phyloP scores from a whole-genome alignment of 805 yeast species.

The Ogataea glucozyma region DNA sequence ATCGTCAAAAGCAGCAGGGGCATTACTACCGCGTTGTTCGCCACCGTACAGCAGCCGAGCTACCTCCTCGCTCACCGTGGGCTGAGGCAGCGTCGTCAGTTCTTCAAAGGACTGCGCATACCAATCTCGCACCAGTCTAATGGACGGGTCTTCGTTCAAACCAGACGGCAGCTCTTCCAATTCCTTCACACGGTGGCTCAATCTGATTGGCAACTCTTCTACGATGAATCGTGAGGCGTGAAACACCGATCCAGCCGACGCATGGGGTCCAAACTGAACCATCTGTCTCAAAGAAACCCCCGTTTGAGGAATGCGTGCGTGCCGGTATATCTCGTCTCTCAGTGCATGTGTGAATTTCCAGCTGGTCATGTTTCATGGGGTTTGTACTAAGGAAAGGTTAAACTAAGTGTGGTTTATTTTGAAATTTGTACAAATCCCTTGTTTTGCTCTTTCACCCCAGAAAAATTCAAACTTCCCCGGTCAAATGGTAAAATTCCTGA shows the following conservation, averaged over 20 bases:
- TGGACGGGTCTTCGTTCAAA: conserved; percentile 69
- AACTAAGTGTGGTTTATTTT: too few relatives aligned
- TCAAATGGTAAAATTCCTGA: conserved; percentile 21
- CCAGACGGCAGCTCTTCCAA: conserved; percentile 79
- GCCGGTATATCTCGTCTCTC: conserved; percentile 56
- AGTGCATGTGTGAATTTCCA: conserved; percentile 54
- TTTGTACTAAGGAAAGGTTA: too few relatives aligned
- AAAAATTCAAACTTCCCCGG: conserved; percentile 13
- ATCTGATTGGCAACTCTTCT: conserved; percentile 82
- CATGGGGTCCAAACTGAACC: conserved; percentile 87
- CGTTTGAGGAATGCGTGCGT: conserved; percentile 76
- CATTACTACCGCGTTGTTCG: not conserved
- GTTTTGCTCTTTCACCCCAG: not conserved
- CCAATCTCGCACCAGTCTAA: conserved; percentile 79
- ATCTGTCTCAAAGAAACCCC: conserved; percentile 83
- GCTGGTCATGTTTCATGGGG: too few relatives aligned
- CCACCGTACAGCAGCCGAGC: conserved; percentile 36
- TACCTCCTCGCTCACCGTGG: conserved; percentile 47
- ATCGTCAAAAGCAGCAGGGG: conserved; percentile 13
- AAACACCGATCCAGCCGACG: conserved; percentile 75
- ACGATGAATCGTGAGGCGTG: conserved; percentile 82
- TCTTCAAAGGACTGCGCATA: conserved; percentile 89
- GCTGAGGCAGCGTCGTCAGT: conserved; percentile 63
- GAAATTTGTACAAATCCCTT: too few relatives aligned
- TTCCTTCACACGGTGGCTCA: conserved; percentile 84